Base-by-base conservation (phyloP, 768 basidiomycete species). In the Naganishia antarctica region DNA sequence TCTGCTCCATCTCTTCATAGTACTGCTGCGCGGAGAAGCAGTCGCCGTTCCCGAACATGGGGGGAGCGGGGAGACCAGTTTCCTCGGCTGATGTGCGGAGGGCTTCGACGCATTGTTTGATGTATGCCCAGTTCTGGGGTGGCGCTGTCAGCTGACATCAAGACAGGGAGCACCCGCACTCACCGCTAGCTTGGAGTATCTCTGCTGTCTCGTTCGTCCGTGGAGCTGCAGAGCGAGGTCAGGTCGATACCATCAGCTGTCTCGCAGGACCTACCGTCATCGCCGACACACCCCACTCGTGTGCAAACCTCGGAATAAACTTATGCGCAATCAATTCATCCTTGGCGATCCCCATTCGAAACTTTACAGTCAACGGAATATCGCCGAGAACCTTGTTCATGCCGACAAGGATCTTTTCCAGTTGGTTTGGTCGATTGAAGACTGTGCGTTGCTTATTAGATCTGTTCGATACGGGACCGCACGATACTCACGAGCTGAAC, bases 31-130 rank as follows among this genome's bases (percentile, higher is more conserved):
- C 85, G 2, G 91, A 93, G 80, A 89, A 99, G 68, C 88, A 89
- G 74, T 99, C 96, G 0, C 96, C 96, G 28, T 91, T 91, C 8
- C 96, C 96, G 68, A 97, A 94, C 47, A 99, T 92, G 0, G 93
- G 93, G n/a, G 97, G 82, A 0, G 88, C 83, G 0, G 86, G 82
- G 15, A 93, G 59, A 5, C 70, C 73, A 2, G 74, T 72, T 29
- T 79, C 79, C 5, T 67, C 59, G 7, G 74, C 60, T 9, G 70
- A 67, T 37, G 70, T 70, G 9, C 92, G 84, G 25, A 94, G 87
- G 9, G 86, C 85, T 6, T 87, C 84, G 2, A 90, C 90, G 71
- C 94, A 96, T 69, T 85, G 80, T 73, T 86, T 87, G 76, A 96
- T 90, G 75, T 98, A 99, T 37, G 84, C 83, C 91, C 94, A 99